Evolutionary conservation across 208 protist species (phyloP).

Genomic region (Trypanosoma brucei): DNA sequence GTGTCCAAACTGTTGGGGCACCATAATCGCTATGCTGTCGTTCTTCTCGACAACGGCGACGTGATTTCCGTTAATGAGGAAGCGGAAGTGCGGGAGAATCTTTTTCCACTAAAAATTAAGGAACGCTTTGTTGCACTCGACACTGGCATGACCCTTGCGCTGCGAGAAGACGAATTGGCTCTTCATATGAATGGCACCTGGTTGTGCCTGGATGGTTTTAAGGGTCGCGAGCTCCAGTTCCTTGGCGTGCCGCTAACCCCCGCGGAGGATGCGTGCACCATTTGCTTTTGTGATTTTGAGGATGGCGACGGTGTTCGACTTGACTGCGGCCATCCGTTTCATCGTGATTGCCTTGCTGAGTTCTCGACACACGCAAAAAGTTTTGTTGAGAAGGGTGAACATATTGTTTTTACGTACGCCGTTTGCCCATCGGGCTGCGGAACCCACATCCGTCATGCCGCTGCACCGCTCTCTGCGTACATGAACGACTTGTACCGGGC

Average conservation of each 20-base stretch:
- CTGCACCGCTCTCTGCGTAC: slow-evolving; percentile 32
- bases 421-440: slow-evolving; percentile 80
- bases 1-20: slow-evolving; percentile 30
- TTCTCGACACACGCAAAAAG: slow-evolving; percentile 65
- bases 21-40: slow-evolving; percentile 24
- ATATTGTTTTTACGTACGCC: slow-evolving; percentile 82
- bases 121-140: slow-evolving; percentile 16
- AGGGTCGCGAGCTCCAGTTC: not conserved
- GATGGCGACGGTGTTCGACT: slow-evolving; percentile 62
- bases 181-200: slow-evolving; percentile 6
- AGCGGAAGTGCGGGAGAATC: slow-evolving; percentile 9
- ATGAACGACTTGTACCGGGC: slow-evolving; percentile 36
- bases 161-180: not conserved
- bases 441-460: slow-evolving; percentile 59
- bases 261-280: slow-evolving; percentile 39
- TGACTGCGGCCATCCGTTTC: slow-evolving; percentile 83
- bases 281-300: slow-evolving; percentile 84
- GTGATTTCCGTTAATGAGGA: slow-evolving; percentile 20
- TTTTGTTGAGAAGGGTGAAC: slow-evolving; percentile 64
- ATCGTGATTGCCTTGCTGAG: slow-evolving; percentile 68
- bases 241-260: slow-evolving; percentile 9
- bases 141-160: slow-evolving; percentile 2
- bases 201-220: not conserved
- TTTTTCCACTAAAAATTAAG: slow-evolving; percentile 9
- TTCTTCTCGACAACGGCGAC: slow-evolving; percentile 7